phyloP scores from a whole-genome alignment of 2,329 filamentous ascomycete species.

The Colletotrichum destructivum region DNA sequence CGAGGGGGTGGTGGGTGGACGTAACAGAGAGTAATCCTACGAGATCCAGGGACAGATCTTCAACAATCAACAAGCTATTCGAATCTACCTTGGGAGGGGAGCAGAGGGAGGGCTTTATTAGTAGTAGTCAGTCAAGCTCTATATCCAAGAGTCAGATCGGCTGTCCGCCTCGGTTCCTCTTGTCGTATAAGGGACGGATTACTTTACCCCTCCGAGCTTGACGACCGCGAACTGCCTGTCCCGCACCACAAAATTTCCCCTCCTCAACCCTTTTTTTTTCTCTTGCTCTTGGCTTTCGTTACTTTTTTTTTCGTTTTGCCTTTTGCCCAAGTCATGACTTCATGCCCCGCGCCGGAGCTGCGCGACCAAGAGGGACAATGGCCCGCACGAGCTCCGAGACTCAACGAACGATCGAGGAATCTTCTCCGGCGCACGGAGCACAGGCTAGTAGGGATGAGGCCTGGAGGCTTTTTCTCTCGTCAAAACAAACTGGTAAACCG shows the following conservation, averaged over 20 bases:
- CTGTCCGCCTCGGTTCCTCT: not conserved
- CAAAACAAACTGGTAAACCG: not conserved
- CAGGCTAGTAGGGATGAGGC: constrained; percentile 40
- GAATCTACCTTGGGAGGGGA: not conserved
- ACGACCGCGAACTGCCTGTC: not conserved
- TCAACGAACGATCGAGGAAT: constrained; percentile 39
- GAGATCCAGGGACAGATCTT: not conserved
- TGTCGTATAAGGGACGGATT: not conserved
- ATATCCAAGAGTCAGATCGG: not conserved
- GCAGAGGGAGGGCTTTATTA: constrained; percentile 6
- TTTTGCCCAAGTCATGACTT: constrained; percentile 40
- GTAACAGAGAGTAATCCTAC: not conserved
- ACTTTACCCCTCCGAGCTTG: constrained; percentile 9
- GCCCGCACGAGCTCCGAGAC: constrained; percentile 38
- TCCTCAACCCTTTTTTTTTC: not conserved
- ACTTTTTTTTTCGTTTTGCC: not conserved
- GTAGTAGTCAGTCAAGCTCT: constrained; percentile 5
- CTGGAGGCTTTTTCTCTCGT: constrained; percentile 14
- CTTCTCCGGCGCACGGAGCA: constrained; percentile 40
- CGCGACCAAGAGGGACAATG: constrained; percentile 36
- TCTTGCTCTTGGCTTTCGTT: not conserved
- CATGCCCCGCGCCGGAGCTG: constrained; percentile 40
- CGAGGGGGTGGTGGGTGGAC: not conserved
- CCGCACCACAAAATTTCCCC: constrained; percentile 12
- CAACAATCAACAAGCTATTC: not conserved